A percentile compares a stretch with the other conserved stretches of the same genome.
phyloP scores from a whole-genome alignment of 495 filamentous ascomycete genomes.

The Tricharina praecox region DNA sequence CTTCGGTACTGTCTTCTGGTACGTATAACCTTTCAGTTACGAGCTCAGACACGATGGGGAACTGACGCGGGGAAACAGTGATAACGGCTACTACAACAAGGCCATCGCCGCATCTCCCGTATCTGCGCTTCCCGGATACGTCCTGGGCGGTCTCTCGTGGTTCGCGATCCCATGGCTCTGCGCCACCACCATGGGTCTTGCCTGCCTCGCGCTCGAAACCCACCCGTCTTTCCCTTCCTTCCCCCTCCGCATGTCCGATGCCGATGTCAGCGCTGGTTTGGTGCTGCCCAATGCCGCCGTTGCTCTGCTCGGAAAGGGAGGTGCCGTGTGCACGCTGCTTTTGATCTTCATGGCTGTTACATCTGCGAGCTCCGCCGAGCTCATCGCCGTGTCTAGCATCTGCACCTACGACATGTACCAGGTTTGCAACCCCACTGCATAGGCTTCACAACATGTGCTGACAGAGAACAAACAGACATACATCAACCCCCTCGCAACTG shows the following conservation, averaged over 20 bases:
- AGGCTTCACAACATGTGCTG: no score
- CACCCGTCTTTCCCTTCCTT: slow-evolving; percentile 57
- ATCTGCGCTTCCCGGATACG: slow-evolving; percentile 81
- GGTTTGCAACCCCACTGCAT: no score
- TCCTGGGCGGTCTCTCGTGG: slow-evolving; percentile 79
- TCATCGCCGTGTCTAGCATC: slow-evolving; percentile 86
- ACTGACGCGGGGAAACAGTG: no score
- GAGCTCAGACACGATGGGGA: no score
- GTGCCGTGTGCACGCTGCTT: slow-evolving; percentile 64
- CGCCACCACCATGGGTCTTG: slow-evolving; percentile 87
- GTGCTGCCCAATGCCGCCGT: slow-evolving; percentile 81
- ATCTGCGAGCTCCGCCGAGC: slow-evolving; percentile 68
- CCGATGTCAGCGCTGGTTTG: slow-evolving; percentile 70
- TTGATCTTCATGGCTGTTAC: slow-evolving; percentile 97
- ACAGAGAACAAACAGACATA: no score
- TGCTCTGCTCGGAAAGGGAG: slow-evolving; percentile 74
- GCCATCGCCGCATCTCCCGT: slow-evolving; percentile 83
- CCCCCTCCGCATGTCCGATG: slow-evolving; percentile 51
- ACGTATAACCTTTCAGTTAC: not conserved
- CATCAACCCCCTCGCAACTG: slow-evolving; percentile 45
- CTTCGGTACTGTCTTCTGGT: slow-evolving; percentile 51
- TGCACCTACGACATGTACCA: slow-evolving; percentile 87
- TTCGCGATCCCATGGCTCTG: slow-evolving; percentile 92
- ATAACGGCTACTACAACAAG: slow-evolving; percentile 70
- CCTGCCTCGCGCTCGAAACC: slow-evolving; percentile 64